phyloP scores from a whole-genome alignment of 306 rosid species.

The Trifolium pratense region DNA sequence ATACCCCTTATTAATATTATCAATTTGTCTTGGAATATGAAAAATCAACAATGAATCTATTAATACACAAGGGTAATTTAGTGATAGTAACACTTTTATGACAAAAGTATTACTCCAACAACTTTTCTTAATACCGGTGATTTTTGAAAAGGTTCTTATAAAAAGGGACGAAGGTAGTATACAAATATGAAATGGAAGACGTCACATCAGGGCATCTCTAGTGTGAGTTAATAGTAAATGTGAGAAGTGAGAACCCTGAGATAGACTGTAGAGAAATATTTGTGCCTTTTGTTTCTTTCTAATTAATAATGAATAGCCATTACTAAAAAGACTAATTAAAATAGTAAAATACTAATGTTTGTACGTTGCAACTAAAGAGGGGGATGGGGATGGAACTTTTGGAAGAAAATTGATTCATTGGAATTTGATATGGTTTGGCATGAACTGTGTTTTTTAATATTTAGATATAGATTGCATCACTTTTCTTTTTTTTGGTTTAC shows the following conservation, averaged over 20 bases:
- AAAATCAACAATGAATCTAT: too few relatives aligned
- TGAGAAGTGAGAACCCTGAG: background rate
- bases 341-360: background rate
- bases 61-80: too few relatives aligned
- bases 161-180: too few relatives aligned
- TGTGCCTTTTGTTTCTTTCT: constrained; percentile 3
- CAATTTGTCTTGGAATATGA: too few relatives aligned
- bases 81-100: too few relatives aligned
- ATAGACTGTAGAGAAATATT: background rate
- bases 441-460: background rate
- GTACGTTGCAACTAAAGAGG: background rate
- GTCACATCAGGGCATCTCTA: background rate
- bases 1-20: too few relatives aligned
- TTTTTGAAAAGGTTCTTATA: too few relatives aligned
- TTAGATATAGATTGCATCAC: background rate
- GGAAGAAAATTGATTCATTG: background rate
- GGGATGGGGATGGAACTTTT: background rate
- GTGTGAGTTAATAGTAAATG: background rate
- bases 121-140: too few relatives aligned
- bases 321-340: background rate
- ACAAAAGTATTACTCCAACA: too few relatives aligned
- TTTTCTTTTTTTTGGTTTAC: constrained; percentile 25
- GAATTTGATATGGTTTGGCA: constrained; percentile 21
- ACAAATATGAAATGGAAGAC: constrained; percentile 2
- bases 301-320: background rate